Evolutionary conservation across 2,329 filamentous ascomycete species (phyloP), one percentile per base, ranked within the genome.

Genomic region (Talaromyces sp.): DNA sequence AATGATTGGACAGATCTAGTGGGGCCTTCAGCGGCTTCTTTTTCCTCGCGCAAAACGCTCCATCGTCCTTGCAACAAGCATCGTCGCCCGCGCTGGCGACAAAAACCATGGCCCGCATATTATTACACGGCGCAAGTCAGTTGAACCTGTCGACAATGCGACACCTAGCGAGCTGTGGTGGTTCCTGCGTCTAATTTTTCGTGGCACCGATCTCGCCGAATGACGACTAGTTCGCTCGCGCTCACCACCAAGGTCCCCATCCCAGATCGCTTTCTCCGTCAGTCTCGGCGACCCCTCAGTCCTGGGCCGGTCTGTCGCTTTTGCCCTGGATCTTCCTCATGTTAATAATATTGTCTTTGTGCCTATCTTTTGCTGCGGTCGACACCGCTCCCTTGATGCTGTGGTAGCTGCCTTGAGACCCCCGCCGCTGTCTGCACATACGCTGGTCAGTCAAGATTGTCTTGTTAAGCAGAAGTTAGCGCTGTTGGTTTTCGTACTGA

Each of bases 231-330:
- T 23, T 27, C 8, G 40, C 12, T 57, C 18, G 27, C 57, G 27
- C 57, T 56, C 61, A 66, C 68, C 70, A 69, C 66, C 73, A 75
- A 74, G 73, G 72, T 75, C 70, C 58, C 57, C 61, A 61, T 27
- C 36, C 23, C 40, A 28, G 44, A 47, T 47, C 44, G 44, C n/a
- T 36, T 51, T 28, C 47, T 23, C n/a, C 27, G 50, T 14, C 50
- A 8, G 50, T 53, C 44, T 47, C 44, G 23, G 50, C 28, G 10
- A 53, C 50, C 50, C 50, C 50, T 53, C 50, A 16, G 18, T 27
- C 18, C 44, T 27, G 44, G 16, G 44, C 18, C 12, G 33, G 33
- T 36, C 44, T 53, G 28, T 53, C 27, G 12, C 28, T 56, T 56
- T 62, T 64, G 66, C 63, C 62, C 66, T 69, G 61, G 62, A 61